A percentile compares a stretch with the other conserved stretches of the same genome.
phyloP scores from a whole-genome alignment of 345 rosid species.

The Boechera retrofracta region DNA sequence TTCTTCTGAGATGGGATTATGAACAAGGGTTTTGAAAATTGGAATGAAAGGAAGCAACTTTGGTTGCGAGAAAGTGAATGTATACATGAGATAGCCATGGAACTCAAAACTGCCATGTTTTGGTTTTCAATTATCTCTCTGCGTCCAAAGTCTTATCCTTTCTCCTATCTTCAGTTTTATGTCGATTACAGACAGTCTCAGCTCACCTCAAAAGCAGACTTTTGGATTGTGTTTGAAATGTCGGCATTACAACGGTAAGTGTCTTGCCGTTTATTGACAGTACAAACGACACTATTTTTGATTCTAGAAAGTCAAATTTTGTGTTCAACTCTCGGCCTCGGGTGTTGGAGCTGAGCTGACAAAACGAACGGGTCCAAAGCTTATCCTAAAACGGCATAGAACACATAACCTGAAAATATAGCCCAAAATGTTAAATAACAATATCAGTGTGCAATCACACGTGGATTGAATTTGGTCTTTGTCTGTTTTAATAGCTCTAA shows the following conservation, averaged over 20 bases:
- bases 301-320: neutral
- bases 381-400: neutral
- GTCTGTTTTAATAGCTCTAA: neutral
- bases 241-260: neutral
- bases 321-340: neutral
- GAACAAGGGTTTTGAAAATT: slow-evolving; percentile 32
- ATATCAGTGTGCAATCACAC: neutral
- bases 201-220: neutral
- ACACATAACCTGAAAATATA: neutral
- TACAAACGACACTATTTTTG: slow-evolving; percentile 21
- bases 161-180: neutral
- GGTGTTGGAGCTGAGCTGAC: neutral
- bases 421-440: neutral
- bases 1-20: slow-evolving; percentile 27
- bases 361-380: neutral
- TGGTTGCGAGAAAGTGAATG: slow-evolving; percentile 20
- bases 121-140: neutral
- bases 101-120: slow-evolving; percentile 46
- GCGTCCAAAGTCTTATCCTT: slow-evolving; percentile 39
- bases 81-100: slow-evolving; percentile 27
- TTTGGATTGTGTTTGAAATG: too few species aligned
- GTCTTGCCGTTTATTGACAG: slow-evolving; percentile 24
- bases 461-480: neutral
- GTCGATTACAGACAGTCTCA: neutral
- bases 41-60: slow-evolving; percentile 32